These are phyloP conservation scores for Pythium aphanidermatum DNA, from an alignment of 352 stramenopile species.

Conservation along the genomic window DNA sequence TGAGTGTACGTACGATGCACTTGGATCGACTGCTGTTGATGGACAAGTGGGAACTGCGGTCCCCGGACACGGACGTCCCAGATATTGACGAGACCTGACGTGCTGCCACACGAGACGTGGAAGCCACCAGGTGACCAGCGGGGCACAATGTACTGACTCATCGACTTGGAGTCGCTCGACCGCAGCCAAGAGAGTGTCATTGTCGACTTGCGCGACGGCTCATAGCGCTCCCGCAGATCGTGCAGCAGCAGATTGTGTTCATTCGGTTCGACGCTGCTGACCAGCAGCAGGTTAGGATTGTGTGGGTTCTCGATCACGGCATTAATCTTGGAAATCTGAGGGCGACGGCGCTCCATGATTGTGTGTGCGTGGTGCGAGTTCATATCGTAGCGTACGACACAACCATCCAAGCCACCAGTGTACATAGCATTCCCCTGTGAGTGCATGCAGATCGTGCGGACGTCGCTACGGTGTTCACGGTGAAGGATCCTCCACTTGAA, in stretches of 20 bases:
- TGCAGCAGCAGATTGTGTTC: conserved; percentile 70
- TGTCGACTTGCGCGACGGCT: conserved; percentile 19
- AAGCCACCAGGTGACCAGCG: conserved; percentile 57
- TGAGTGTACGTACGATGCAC: conserved; percentile 69
- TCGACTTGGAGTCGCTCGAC: conserved; percentile 41
- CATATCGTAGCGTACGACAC: conserved; percentile 70
- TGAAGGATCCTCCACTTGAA: conserved; percentile 71
- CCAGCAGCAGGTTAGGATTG: conserved; percentile 73
- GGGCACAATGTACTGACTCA: conserved; percentile 83
- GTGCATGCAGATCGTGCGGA: conserved; percentile 72
- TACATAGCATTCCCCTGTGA: conserved; percentile 59
- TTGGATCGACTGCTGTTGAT: conserved; percentile 66
- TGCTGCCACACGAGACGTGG: conserved; percentile 40
- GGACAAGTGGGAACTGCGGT: conserved; percentile 40
- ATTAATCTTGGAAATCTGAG: conserved; percentile 82
- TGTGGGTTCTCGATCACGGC: conserved; percentile 73
- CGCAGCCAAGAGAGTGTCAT: conserved; percentile 67
- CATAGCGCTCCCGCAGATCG: conserved; percentile 57
- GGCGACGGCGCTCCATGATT: conserved; percentile 69
- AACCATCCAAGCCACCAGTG: conserved; percentile 65
- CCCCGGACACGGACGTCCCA: conserved; percentile 75
- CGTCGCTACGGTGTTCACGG: conserved; percentile 68
- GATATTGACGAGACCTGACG: conserved; percentile 33
- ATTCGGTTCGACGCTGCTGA: conserved; percentile 60
- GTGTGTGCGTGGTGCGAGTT: conserved; percentile 28